Conservation (phyloP, 2,329 filamentous ascomycete genomes). For the Penicillium hordei region DNA sequence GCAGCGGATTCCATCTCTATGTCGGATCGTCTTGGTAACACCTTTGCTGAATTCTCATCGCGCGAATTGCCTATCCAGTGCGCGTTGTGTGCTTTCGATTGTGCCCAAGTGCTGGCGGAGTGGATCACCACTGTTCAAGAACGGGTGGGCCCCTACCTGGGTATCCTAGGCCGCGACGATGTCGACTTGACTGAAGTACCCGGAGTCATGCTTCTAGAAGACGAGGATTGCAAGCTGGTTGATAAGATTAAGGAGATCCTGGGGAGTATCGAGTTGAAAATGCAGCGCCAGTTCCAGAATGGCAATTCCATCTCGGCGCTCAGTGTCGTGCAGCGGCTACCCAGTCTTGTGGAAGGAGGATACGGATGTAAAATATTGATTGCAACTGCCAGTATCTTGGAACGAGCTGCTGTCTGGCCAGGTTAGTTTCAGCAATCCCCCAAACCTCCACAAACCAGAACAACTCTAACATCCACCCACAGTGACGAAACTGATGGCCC, state of each 20-base stretch:
- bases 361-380: conserved; percentile 82
- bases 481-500: conserved; percentile 70
- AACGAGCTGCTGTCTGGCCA: conserved; percentile 89
- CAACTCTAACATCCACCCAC: conserved; percentile 21
- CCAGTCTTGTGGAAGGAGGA: conserved; percentile 65
- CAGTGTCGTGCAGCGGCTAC: conserved; percentile 53
- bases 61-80: conserved; percentile 86
- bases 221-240: conserved; percentile 84
- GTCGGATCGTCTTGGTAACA: conserved; percentile 81
- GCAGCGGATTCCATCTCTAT: conserved; percentile 88
- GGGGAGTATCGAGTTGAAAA: conserved; percentile 73
- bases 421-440: conserved; percentile 54
- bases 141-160: conserved; percentile 84
- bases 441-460: neutral
- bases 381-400: conserved; percentile 81
- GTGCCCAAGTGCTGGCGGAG: conserved; percentile 87
- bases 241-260: conserved; percentile 80
- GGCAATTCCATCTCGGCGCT: conserved; percentile 54
- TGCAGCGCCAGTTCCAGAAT: conserved; percentile 61
- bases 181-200: conserved; percentile 78
- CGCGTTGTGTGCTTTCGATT: conserved; percentile 90
- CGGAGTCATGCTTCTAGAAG: conserved; percentile 84
- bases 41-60: conserved; percentile 79
- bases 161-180: conserved; percentile 78
- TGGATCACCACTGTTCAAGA: conserved; percentile 94